phyloP scores from a whole-genome alignment of 225 moss, liverwort and hornwort species.

The Climacium dendroides region DNA sequence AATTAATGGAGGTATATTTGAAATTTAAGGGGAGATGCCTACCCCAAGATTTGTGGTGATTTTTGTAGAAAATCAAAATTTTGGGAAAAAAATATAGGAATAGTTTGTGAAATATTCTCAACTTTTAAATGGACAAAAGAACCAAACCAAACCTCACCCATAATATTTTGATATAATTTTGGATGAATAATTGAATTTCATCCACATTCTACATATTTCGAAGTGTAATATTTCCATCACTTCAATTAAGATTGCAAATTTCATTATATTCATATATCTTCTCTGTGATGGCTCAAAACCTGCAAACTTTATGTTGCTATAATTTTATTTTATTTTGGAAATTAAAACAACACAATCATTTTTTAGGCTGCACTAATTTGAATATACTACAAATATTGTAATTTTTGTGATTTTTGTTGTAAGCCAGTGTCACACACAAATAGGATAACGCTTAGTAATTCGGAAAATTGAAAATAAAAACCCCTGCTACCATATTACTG shows the following conservation, averaged over 20 bases:
- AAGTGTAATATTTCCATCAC: neutral
- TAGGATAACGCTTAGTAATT: neutral
- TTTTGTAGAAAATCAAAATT: neutral
- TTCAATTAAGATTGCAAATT: neutral
- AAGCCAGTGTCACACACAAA: neutral
- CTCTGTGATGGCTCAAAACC: neutral
- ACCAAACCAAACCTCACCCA: neutral
- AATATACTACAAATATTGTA: too few relatives aligned
- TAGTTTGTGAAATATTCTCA: neutral
- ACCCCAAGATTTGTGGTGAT: too few relatives aligned
- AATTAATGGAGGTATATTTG: too few relatives aligned
- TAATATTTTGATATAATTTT: neutral
- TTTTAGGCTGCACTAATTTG: neutral
- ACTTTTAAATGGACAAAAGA: neutral
- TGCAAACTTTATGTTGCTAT: neutral
- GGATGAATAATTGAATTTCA: neutral
- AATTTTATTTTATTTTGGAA: neutral
- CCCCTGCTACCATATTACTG: neutral
- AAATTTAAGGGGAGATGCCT: too few relatives aligned
- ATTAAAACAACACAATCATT: too few relatives aligned
- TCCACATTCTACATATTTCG: neutral
- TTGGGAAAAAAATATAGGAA: too few relatives aligned
- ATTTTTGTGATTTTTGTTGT: neutral
- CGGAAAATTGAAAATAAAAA: neutral
- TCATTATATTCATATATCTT: neutral